Base-by-base conservation (phyloP, 331 rosid species). In the Dryas integrifolia region DNA sequence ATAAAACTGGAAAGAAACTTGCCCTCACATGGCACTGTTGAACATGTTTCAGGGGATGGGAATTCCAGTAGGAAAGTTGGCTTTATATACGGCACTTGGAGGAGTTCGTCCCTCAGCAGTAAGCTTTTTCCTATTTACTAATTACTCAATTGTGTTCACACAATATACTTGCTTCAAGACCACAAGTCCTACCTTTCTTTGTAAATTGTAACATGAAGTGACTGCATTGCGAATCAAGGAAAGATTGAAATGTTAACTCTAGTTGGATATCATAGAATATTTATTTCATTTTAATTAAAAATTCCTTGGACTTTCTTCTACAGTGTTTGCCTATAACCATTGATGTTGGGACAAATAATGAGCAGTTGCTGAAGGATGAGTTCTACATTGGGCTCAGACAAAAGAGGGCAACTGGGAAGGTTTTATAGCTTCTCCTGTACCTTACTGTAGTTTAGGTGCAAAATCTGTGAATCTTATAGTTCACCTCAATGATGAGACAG, bases 31-130 rank as follows among this genome's bases (percentile, higher is more conserved):
- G 45, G 39, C 69, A 12, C 4, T 69, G 61, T 70, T 68, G 49
- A n/a, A 72, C 55, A 46, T 82, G 75, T 57, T 72, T 58, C 75
- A 94, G 99, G 99, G 99, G 38, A 95, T 95, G 99, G 99, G 99
- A 35, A 95, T 95, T 82, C 98, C 99, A 18, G 99, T 92, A 26
- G 99, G 99, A 65, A 95, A 95, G 75, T 89, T 95, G 70, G 85
- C 99, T 69, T 83, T 95, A 66, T 95, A 95, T 76, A 90, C 99
- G 0, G 98, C 99, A 44, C 84, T 95, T 55, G 99, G 99, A 84
- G 99, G 99, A 53, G 88, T 95, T 43, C 98, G 98, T 72, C 99
- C 99, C 80, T 95, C 99, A 40, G 80, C 92, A 0, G 99, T 95
- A 88, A 87, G 94, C 53, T 49, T 79, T 78, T 79, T 67, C 67